phyloP scores from a whole-genome alignment of 179 eudicot species.

The Spergularia azorica region DNA sequence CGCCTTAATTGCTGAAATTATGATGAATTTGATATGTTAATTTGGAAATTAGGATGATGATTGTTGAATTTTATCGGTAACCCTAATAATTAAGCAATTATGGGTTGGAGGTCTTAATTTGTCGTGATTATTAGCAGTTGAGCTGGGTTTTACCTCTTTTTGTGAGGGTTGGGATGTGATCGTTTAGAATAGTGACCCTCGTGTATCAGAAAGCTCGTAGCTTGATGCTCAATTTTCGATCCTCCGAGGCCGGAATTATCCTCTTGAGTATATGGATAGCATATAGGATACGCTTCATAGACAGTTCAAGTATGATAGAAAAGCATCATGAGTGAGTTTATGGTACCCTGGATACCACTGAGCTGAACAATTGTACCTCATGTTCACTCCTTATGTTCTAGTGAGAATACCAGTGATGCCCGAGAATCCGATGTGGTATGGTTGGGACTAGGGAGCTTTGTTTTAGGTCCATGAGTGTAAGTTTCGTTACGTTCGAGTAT shows the following conservation, averaged over 20 bases:
- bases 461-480: too few species aligned
- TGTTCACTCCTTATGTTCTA: background rate
- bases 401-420: background rate
- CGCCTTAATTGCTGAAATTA: background rate
- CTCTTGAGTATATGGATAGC: too few species aligned
- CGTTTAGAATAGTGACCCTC: background rate
- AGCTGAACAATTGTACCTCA: background rate
- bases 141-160: background rate
- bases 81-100: background rate
- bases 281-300: too few species aligned
- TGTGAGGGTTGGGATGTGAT: too few species aligned
- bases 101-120: background rate
- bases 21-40: background rate
- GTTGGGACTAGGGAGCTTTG: too few species aligned
- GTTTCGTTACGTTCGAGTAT: too few species aligned
- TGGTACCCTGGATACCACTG: background rate
- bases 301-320: too few species aligned
- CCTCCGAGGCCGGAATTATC: background rate
- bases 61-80: background rate
- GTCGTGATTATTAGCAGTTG: background rate
- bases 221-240: background rate
- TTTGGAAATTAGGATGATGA: background rate
- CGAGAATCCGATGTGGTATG: too few species aligned
- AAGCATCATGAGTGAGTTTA: too few species aligned
- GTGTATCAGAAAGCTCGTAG: background rate